phyloP scores from a whole-genome alignment of 306 rosid species.

The Inga oerstediana region DNA sequence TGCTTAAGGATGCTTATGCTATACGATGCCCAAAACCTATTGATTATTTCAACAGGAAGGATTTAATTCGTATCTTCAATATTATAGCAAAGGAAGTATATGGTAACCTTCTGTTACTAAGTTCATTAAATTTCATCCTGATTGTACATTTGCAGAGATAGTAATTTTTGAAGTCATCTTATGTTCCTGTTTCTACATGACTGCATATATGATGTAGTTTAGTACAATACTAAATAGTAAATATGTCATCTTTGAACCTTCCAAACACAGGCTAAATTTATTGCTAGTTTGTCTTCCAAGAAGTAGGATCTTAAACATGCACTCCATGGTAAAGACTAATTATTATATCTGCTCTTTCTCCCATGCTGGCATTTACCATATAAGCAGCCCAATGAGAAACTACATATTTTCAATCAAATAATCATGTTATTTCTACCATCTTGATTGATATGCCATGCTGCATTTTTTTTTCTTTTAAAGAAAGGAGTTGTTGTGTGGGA shows the following conservation, averaged over 20 bases:
- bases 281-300: not conserved
- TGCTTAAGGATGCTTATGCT: conserved; percentile 41
- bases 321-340: not conserved
- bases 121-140: not conserved
- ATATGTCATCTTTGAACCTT: not conserved
- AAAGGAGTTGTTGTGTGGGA: not conserved
- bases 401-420: conserved; percentile 5
- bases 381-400: not conserved
- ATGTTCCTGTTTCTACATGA: conserved; percentile 1
- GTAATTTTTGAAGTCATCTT: conserved; percentile 16
- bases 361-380: conserved; percentile 4
- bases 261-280: not conserved
- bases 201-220: conserved; percentile 14
- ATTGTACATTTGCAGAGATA: conserved; percentile 9
- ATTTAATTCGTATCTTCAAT: conserved; percentile 53
- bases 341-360: not conserved
- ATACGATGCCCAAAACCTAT: conserved; percentile 39
- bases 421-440: conserved; percentile 3
- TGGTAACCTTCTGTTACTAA: conserved; percentile 38
- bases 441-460: conserved; percentile 14
- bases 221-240: not conserved
- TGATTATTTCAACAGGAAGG: conserved; percentile 46
- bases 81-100: conserved; percentile 43
- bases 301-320: not conserved
- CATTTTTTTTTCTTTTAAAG: not conserved